Evolutionary conservation across 257 asterid species (phyloP), one percentile per base, ranked within the genome.

Genomic region (Craterostigma plantagineum): DNA sequence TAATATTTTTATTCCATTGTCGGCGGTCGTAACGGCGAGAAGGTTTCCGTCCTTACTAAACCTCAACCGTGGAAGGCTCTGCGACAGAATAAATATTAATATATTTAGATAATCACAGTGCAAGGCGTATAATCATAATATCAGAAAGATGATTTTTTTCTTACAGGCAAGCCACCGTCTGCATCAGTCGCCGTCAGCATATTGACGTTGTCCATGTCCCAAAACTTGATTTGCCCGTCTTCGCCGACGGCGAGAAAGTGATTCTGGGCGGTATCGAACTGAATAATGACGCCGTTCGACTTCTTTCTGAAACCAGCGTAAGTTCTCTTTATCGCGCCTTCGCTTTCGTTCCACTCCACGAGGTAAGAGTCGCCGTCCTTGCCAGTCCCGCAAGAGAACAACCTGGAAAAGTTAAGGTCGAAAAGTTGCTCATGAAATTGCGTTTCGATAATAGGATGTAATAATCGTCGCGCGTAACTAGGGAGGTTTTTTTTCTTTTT

Each of bases 291-390:
- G 16, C 81, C 81, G 14, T 52, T 30, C 4, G 87, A 69, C 11
- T 71, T 61, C 55, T 72, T 72, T 16, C 78, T 63, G 18, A 72
- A 72, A 12, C 87, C 87, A 14, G 46, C 59, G 52, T 76, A 76
- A 42, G 81, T 63, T 65, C 81, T 64, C 60, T 72, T 76, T 34
- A 76, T 72, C 42, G 81, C 76, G n/a, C 87, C 87, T 69, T 76
- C 87, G 45, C 87, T 76, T 60, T 76, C 81, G 43, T 76, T 69
- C 87, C 87, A 76, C 45, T 76, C 87, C 43, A 76, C 87, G 47
- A 76, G 60, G 59, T 63, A 70, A 1, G 81, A 72, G 42, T 76
- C 87, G 18, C 81, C 87, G 17, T 76, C 87, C 63, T 76, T 76
- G 51, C 81, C 63, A 4, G 87, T 76, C 35, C 87, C 87, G 44